phyloP scores from a whole-genome alignment of 1,139 yeast genomes.

The Petasospora fabianii region DNA sequence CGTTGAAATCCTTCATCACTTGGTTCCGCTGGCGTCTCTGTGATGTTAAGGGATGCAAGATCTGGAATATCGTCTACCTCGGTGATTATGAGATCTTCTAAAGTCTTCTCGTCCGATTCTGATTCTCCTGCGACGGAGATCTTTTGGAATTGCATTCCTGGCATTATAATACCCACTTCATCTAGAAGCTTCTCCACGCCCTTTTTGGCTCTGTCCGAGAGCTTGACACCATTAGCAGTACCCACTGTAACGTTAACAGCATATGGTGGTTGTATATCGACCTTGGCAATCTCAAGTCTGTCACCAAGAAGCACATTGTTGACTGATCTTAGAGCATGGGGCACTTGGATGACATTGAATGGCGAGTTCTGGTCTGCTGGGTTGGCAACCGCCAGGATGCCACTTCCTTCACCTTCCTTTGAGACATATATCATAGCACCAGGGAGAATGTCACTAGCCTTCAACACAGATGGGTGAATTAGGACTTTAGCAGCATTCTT shows the following conservation, averaged over 20 bases:
- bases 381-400: conserved; percentile 43
- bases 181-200: conserved; percentile 38
- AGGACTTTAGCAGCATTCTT: conserved; percentile 39
- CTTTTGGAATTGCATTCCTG: conserved; percentile 43
- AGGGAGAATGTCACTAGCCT: conserved; percentile 47
- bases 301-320: conserved; percentile 72
- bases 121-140: conserved; percentile 19
- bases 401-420: conserved; percentile 43
- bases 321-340: conserved; percentile 45
- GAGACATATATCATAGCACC: conserved; percentile 54
- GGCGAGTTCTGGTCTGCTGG: conserved; percentile 42
- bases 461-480: conserved; percentile 49
- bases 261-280: conserved; percentile 46
- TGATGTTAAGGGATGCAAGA: conserved; percentile 31
- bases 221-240: conserved; percentile 24
- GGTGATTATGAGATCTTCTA: conserved; percentile 28
- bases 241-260: conserved; percentile 37
- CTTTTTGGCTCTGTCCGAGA: conserved; percentile 24
- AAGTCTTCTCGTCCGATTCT: conserved; percentile 24
- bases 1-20: conserved; percentile 18
- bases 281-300: conserved; percentile 49
- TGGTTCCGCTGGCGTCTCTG: conserved; percentile 8
- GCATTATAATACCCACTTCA: conserved; percentile 52
- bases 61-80: conserved; percentile 33
- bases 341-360: conserved; percentile 51